Evolutionary conservation across 2,329 filamentous ascomycete species (phyloP).

Genomic region (Colletotrichum somersetense): DNA sequence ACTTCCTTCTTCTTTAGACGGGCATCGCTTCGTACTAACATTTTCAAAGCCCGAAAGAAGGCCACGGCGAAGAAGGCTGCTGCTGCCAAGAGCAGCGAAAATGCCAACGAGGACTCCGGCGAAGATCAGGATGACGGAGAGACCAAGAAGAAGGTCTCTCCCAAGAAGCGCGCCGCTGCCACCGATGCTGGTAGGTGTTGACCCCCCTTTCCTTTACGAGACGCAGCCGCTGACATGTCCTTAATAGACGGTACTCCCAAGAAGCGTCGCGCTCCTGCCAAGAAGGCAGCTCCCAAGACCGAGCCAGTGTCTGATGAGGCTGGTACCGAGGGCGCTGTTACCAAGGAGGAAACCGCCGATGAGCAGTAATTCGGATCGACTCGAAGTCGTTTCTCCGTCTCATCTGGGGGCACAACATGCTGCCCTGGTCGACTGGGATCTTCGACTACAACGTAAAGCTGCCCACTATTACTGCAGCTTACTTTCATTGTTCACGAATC

Average conservation of each 20-base stretch:
- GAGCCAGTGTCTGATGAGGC: conserved; percentile 19
- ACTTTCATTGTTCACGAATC: not conserved
- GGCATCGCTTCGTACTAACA: not conserved
- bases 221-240: not conserved
- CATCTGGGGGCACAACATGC: not conserved
- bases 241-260: conserved; percentile 23
- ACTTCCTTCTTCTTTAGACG: not conserved
- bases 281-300: conserved; percentile 42
- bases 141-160: conserved; percentile 19
- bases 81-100: conserved; percentile 1
- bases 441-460: not conserved
- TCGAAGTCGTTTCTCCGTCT: not conserved
- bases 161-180: conserved; percentile 27
- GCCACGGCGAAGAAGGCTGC: conserved; percentile 41
- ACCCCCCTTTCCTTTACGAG: not conserved
- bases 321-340: not conserved
- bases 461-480: not conserved
- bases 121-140: conserved; percentile 6
- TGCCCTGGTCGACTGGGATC: not conserved
- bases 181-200: conserved; percentile 14
- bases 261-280: conserved; percentile 33
- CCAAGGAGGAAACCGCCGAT: conserved; percentile 53
- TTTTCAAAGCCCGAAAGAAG: conserved; percentile 42
- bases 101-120: conserved; percentile 12
- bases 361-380: conserved; percentile 47